Conservation (phyloP, 2,329 filamentous ascomycete species). For the Fusarium sp. region DNA sequence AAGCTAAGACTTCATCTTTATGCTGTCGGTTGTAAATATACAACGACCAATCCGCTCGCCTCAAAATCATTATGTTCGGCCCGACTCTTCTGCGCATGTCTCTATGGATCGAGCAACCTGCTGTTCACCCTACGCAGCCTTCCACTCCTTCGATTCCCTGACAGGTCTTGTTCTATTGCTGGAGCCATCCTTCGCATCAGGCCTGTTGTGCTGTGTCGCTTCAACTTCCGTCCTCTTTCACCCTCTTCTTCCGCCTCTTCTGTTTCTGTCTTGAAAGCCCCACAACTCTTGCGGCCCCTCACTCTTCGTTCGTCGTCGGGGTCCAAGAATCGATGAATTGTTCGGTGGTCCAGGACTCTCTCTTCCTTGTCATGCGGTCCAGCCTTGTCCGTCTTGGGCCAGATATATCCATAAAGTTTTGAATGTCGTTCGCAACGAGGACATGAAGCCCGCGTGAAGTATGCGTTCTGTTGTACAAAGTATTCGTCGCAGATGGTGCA, state of each 20-base stretch:
- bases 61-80: constrained; percentile 3
- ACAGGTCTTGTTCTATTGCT: constrained; percentile 36
- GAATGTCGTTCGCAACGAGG: constrained; percentile 94
- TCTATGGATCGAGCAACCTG: constrained; percentile 43
- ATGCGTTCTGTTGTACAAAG: constrained; percentile 91
- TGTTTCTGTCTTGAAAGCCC: constrained; percentile 42
- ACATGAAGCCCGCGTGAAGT: constrained; percentile 85
- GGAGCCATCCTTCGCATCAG: constrained; percentile 15
- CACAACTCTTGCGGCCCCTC: constrained; percentile 56
- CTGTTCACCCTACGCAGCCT: constrained; percentile 51
- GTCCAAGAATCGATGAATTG: constrained; percentile 84
- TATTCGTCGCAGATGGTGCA: constrained; percentile 84
- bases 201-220: constrained; percentile 25
- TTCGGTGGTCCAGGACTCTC: constrained; percentile 84
- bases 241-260: constrained; percentile 43
- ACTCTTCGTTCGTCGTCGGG: constrained; percentile 72
- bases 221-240: constrained; percentile 43
- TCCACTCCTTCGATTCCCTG: constrained; percentile 50
- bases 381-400: constrained; percentile 92
- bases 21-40: constrained; percentile 7
- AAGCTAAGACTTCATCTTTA: constrained; percentile 1
- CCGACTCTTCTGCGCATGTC: constrained; percentile 5
- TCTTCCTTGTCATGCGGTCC: constrained; percentile 78
- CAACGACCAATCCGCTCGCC: constrained; percentile 22
- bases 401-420: constrained; percentile 92